Evolutionary conservation across 2,329 filamentous ascomycete genomes (phyloP), one percentile per base, ranked within the genome.

Genomic region (Botryosphaeria dothidea): DNA sequence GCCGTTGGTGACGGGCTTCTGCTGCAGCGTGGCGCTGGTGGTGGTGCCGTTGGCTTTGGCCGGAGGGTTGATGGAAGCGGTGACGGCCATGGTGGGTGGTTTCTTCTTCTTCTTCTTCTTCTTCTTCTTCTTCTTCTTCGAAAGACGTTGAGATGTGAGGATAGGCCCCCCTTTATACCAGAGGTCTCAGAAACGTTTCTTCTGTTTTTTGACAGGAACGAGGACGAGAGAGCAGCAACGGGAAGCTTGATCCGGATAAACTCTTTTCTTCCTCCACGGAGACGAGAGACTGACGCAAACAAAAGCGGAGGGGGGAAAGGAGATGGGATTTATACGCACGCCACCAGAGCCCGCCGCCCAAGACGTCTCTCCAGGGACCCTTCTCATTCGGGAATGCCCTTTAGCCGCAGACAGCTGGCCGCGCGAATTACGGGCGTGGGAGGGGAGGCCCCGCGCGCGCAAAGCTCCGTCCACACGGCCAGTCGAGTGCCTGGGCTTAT

Each of bases 21-120:
- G 38, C 5, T 29, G n/a, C 31, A 41, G 45, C 29, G 19, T 29
- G 41, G 43, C 23, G 43, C 9, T 19, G 15, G 46, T 43, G 41
- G 27, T 23, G 57, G 51, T 64, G 49, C 61, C 61, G 49, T 56
- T 64, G 61, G 36, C 25, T 23, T 54, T 54, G 51, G 51, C 27
- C 13, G 61, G 61, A 5, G 48, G 58, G 21, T 48, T 62, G 19
- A 54, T 56, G 61, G 61, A 52, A 38, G 61, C 49, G 38, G 61
- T 63, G 34, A 34, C 61, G 41, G 61, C 48, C 61, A 63, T 63
- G 34, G 23, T 52, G 3, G 45, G 9, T 23, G 27, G 7, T 51
- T 29, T 29, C 2, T 23, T 38, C 36, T 23, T 1, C 29, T 54
- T 54, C 4, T 43, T 43, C 3, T 4, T 21, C 31, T 34, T 21